Evolutionary conservation across 2,329 filamentous ascomycete species (phyloP), one percentile per base, ranked within the genome.

Genomic region (Chrysoporthe deuterocubensis): DNA sequence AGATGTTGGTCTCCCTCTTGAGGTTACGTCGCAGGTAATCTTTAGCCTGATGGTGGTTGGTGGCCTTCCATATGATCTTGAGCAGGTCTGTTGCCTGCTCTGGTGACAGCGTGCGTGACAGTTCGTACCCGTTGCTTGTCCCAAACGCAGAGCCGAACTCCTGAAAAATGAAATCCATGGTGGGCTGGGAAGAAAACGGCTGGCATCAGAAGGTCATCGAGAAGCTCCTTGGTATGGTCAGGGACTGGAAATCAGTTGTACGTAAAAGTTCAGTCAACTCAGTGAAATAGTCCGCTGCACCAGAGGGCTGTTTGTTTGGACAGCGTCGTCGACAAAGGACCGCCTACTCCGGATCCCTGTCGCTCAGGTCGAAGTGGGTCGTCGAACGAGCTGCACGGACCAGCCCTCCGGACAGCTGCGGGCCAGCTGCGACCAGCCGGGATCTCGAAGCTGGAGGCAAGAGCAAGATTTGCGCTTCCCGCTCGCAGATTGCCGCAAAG

Each of bases 41-140:
- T 71, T 89, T 88, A 62, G 90, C 82, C 73, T 87, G 88, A 71
- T 88, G 84, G 59, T 84, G 79, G 75, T 92, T 93, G 58, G 91
- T 91, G 73, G 88, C 89, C 73, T 89, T 87, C 80, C 89, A 90
- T 73, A 97, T 90, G 54, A 85, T 85, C 74, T 86, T 85, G 56
- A 97, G 81, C 67, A 89, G 88, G 67, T 88, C 84, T 50, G 83
- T 74, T 4, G 91, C 87, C 61, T 91, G 79, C 68, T 91, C 83
- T 46, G 95, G 94, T 16, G 87, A 90, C 68, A 98, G 82, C 11
- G 92, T 92, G 69, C 87, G 85, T 26, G 94, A 91, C 48, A 98
- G 86, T 61, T 84, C 83, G 74, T 91, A 90, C 94, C 69, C 94
- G 76, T 92, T 88, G 67, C 85, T 83, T 42, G 81, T 78, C 60